Evolutionary conservation across 2,329 filamentous ascomycete species (phyloP), one percentile per base, ranked within the genome.

Genomic region (Fusarium illudens): DNA sequence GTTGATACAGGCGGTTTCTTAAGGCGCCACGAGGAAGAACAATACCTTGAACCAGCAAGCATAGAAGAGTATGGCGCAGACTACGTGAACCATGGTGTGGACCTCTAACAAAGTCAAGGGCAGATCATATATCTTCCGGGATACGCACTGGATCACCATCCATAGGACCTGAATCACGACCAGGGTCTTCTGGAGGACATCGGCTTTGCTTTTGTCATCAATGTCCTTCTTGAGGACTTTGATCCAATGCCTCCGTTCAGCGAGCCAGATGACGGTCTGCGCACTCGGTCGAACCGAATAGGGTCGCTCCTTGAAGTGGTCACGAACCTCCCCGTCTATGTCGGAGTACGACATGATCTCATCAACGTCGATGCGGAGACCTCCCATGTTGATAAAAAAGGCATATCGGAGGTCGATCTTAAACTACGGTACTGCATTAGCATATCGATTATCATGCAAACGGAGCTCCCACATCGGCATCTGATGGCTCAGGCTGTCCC

Each of bases 91-190:
- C 61, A 72, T 60, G 12, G 64, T 67, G 13, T 72, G 75, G 1
- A 81, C 48, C 46, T 82, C 79, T 2, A 82, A 62, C 2, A 82
- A 71, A 1, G 74, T 77, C 0, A 82, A 39, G 1, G 81, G 78
- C 0, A 83, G 67, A 2, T 73, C 65, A 9, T 76, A 67, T 1
- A 62, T 60, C 5, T 72, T 65, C 1, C 80, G 73, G 6, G 72
- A 75, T 7, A 80, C 65, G 50, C 72, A 75, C 59, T 82, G 77
- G 0, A 79, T 42, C 0, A 76, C 51, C 70, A 83, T 79, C 79
- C 80, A 83, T 5, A 60, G 20, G 0, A 78, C 77, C 57, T 83
- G 81, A 3, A 79, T 55, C 22, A 77, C 69, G 1, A 80, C 77
- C 3, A 83, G 44, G 0, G 63, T 39, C 62, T 81, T 81, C 8